A percentile compares a stretch with the other conserved stretches of the same genome.
phyloP scores from a whole-genome alignment of 2,329 filamentous ascomycete genomes.

The Diplodia seriata region DNA sequence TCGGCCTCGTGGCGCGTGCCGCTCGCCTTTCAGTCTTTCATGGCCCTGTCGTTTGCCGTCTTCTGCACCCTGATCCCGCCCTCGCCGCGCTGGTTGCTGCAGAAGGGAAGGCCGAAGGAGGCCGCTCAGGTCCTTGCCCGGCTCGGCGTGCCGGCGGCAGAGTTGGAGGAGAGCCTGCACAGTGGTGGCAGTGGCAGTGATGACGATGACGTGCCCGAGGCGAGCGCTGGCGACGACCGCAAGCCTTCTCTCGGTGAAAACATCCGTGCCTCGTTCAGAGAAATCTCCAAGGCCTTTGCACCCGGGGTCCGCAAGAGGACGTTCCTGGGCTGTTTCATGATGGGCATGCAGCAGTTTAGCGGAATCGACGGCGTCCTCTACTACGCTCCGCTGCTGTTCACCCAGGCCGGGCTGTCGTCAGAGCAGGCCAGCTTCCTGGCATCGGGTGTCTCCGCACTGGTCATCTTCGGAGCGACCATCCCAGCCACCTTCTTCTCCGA shows the following conservation, averaged over 20 bases:
- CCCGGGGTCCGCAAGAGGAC: slow-evolving; percentile 43
- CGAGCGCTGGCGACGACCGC: not conserved
- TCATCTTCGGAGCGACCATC: slow-evolving; percentile 65
- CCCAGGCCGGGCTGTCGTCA: slow-evolving; percentile 64
- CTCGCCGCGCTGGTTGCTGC: slow-evolving; percentile 65
- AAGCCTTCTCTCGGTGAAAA: slow-evolving; percentile 38
- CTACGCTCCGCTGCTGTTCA: slow-evolving; percentile 67
- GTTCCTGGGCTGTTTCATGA: slow-evolving; percentile 61
- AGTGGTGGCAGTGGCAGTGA: too few relatives aligned
- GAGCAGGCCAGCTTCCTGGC: slow-evolving; percentile 65
- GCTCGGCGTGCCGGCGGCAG: slow-evolving; percentile 43
- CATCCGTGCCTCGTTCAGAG: slow-evolving; percentile 43
- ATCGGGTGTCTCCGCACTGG: slow-evolving; percentile 65
- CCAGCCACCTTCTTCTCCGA: slow-evolving; percentile 64
- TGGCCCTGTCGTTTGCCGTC: slow-evolving; percentile 51
- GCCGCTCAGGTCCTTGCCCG: slow-evolving; percentile 45
- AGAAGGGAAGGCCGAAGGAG: slow-evolving; percentile 56
- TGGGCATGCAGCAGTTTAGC: slow-evolving; percentile 66
- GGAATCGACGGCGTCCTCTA: slow-evolving; percentile 70
- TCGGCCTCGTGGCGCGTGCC: slow-evolving; percentile 64
- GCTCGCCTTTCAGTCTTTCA: slow-evolving; percentile 56
- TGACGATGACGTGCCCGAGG: too few relatives aligned
- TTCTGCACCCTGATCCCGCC: slow-evolving; percentile 57
- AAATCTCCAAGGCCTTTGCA: slow-evolving; percentile 39
- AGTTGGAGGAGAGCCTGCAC: slow-evolving; percentile 28